Evolutionary conservation across 2,329 filamentous ascomycete species (phyloP), one percentile per base, ranked within the genome.

Genomic region (Erysiphe pulchra): DNA sequence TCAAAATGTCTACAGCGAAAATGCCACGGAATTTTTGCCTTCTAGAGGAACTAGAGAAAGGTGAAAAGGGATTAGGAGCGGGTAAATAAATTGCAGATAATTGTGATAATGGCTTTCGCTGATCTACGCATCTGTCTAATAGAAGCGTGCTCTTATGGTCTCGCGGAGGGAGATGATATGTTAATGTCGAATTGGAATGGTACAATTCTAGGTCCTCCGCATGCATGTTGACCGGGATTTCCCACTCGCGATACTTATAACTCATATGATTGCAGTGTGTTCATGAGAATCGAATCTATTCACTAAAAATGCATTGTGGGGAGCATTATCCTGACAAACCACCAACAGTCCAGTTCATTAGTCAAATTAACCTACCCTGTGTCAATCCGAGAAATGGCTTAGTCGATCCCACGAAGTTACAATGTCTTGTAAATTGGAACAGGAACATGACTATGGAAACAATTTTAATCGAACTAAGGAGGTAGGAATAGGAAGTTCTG

Each of bases 131-230:
- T 38, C 36, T 24, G 6, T 38, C 52, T 49, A 49, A 41, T 54
- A 90, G 90, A 95, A 67, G 86, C 86, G 50, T 95, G 87, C 67
- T 95, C 90, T 40, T 95, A 95, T 56, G 90, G 90, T 56, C 73
- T 98, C 47, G 84, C 87, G 52, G 85, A 95, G 61, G 78, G 82
- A 42, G 86, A 94, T 59, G 90, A 98, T 58, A 73, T 94, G 52
- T 74, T 90, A 62, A 93, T 98, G 86, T 87, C 81, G 51, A 85
- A 94, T 68, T 98, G 90, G 90, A 93, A 92, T 58, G 90, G 87
- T 57, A 98, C 90, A 14, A 95, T 98, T 53, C 76, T 94, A 44
- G 90, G 90, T 1, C 90, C 90, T 54, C 87, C 90, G 60, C 86
- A 95, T 62, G 90, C 94, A 69, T 58, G 81, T 66, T 18, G 24